Evolutionary conservation across 2,329 filamentous ascomycete species (phyloP).

Genomic region (Paracamarosporium sp.): DNA sequence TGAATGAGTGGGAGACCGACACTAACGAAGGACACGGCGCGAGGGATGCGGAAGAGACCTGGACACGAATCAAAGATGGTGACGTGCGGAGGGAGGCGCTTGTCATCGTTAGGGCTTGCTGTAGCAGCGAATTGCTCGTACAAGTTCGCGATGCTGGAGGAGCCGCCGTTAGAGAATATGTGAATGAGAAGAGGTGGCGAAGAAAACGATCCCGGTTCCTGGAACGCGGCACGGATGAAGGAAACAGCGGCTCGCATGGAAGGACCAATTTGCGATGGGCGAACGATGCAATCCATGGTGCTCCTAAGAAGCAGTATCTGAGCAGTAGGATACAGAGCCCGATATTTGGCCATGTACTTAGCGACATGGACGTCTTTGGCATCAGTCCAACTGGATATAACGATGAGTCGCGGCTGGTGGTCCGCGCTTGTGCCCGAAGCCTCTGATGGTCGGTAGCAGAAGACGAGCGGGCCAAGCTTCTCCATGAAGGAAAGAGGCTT

Average conservation of each 20-base stretch:
- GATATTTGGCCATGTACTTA: slow-evolving; percentile 15
- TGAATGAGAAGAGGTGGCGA: slow-evolving; percentile 16
- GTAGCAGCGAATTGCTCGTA: slow-evolving; percentile 16
- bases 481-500: slow-evolving; percentile 16
- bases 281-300: slow-evolving; percentile 16
- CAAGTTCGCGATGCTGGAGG: slow-evolving; percentile 15
- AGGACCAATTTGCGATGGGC: slow-evolving; percentile 14
- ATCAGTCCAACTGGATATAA: slow-evolving; percentile 15
- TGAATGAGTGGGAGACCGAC: slow-evolving; percentile 13
- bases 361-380: slow-evolving; percentile 16
- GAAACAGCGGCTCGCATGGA: slow-evolving; percentile 13
- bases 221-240: slow-evolving; percentile 9
- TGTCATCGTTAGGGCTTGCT: slow-evolving; percentile 13
- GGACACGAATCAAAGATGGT: slow-evolving; percentile 16
- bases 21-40: slow-evolving; percentile 15
- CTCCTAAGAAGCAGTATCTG: slow-evolving; percentile 13
- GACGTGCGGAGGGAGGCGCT: slow-evolving; percentile 13
- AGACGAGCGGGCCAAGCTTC: slow-evolving; percentile 15
- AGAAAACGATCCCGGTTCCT: slow-evolving; percentile 8
- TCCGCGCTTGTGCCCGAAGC: slow-evolving; percentile 8
- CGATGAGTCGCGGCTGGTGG: slow-evolving; percentile 14
- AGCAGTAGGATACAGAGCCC: slow-evolving; percentile 12
- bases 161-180: slow-evolving; percentile 13
- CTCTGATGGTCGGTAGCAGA: slow-evolving; percentile 10
- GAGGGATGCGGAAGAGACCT: slow-evolving; percentile 15